Evolutionary conservation across 345 rosid species (phyloP).

Genomic region (Hibiscus mutabilis): DNA sequence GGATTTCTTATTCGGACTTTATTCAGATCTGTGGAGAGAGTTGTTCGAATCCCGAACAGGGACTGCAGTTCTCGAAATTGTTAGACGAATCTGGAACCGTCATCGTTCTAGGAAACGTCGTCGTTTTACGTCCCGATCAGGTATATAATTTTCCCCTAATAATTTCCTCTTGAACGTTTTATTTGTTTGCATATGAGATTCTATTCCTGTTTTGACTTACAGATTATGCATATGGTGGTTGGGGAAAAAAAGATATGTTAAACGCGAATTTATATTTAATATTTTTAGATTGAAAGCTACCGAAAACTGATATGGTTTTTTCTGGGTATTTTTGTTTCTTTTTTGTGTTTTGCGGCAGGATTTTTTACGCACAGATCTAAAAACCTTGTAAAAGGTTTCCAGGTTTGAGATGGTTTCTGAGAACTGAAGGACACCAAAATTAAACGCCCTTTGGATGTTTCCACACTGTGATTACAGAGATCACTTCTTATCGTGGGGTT

Average conservation of each 20-base stretch:
- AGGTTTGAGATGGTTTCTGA: conserved; percentile 32
- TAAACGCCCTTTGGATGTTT: conserved; percentile 28
- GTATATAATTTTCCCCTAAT: conserved; percentile 19
- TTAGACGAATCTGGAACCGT: conserved; percentile 81
- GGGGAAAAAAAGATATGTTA: neutral
- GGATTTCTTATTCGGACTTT: conserved; percentile 54
- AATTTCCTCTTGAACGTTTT: neutral
- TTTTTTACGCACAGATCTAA: conserved; percentile 13
- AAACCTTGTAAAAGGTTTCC: conserved; percentile 30
- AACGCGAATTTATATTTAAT: neutral
- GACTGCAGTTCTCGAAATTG: conserved; percentile 39
- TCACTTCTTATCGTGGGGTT: conserved; percentile 14
- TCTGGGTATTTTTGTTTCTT: conserved; percentile 26
- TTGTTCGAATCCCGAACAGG: conserved; percentile 51
- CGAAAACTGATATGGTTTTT: conserved; percentile 48
- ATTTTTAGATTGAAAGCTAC: conserved; percentile 12
- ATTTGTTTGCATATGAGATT: neutral
- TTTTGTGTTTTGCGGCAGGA: conserved; percentile 48
- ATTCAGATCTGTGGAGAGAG: conserved; percentile 52
- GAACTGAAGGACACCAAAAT: conserved; percentile 19
- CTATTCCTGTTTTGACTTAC: conserved; percentile 12
- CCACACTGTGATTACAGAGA: conserved; percentile 18
- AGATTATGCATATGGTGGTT: conserved; percentile 4
- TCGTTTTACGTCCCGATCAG: conserved; percentile 72
- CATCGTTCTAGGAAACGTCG: conserved; percentile 57